Evolutionary conservation across 192 early-diverging fungal species (phyloP).

Genomic region (Backusella parvicylindrica): DNA sequence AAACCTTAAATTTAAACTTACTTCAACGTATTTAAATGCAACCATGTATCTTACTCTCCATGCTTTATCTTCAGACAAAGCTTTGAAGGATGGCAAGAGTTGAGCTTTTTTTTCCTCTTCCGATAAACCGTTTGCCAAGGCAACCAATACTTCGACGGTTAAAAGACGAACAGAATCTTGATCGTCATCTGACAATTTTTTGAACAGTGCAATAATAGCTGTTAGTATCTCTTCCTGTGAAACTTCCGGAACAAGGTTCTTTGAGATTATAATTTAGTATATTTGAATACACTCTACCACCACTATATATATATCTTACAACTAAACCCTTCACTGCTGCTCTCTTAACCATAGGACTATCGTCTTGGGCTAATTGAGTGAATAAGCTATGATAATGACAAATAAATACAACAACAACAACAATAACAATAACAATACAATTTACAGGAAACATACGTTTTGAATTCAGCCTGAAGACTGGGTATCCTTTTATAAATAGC

Average conservation of each 20-base stretch:
- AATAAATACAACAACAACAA: neutral
- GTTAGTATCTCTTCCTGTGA: conserved; percentile 72
- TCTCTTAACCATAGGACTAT: conserved; percentile 96
- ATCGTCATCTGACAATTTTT: conserved; percentile 75
- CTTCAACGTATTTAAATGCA: conserved; percentile 96
- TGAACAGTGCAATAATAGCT: conserved; percentile 89
- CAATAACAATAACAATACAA: conserved; percentile 39
- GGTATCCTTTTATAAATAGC: conserved; percentile 70
- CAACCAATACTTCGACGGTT: conserved; percentile 88
- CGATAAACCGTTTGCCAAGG: conserved; percentile 78
- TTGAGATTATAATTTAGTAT: conserved; percentile 4
- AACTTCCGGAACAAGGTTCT: conserved; percentile 38
- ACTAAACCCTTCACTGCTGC: conserved; percentile 81
- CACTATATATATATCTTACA: conserved; percentile 40
- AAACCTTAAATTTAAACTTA: conserved; percentile 32
- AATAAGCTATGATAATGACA: conserved; percentile 51
- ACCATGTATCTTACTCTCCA: conserved; percentile 99
- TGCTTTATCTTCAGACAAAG: conserved; percentile 86
- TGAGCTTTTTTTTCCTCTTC: conserved; percentile 75
- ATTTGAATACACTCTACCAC: neutral
- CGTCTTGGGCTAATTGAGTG: conserved; percentile 82
- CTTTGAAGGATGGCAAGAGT: conserved; percentile 69
- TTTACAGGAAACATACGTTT: conserved; percentile 55
- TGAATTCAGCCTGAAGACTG: conserved; percentile 79
- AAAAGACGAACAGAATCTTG: conserved; percentile 98